These are phyloP conservation scores for Tetraselmis striata DNA, from an alignment of 139 green algal species.

Conservation along the genomic window DNA sequence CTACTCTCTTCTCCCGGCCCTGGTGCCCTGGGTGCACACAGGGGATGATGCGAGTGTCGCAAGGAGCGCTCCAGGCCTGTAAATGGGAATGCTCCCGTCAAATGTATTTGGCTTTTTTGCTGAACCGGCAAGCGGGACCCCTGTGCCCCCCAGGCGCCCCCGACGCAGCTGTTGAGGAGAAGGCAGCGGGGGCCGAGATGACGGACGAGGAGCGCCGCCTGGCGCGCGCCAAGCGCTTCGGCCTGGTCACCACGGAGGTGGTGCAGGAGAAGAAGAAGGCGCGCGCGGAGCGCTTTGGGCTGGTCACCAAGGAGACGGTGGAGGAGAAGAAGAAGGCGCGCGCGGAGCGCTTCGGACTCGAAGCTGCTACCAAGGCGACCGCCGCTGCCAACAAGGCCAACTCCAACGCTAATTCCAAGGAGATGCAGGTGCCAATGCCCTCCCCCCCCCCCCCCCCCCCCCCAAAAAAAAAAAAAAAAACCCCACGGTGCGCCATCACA, in stretches of 20 bases:
- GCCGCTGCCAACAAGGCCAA: neutral
- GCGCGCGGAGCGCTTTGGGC: neutral
- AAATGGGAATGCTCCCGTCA: no score
- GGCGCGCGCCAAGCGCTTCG: constrained; percentile 3
- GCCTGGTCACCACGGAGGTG: neutral
- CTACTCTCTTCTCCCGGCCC: no score
- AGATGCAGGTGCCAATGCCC: neutral
- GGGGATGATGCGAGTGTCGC: no score
- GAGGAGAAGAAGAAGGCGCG: constrained; percentile 2
- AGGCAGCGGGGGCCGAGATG: neutral
- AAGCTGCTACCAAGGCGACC: neutral
- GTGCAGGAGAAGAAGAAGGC: constrained; percentile 7
- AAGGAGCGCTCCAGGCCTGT: no score
- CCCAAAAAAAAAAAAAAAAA: no score
- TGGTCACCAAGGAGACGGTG: neutral
- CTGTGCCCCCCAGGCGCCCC: no score
- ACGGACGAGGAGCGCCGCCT: neutral
- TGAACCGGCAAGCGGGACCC: no score
- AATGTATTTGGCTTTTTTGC: no score
- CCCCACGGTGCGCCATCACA: no score
- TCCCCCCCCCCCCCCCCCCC: neutral
- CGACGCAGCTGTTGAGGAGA: neutral
- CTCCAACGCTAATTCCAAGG: neutral
- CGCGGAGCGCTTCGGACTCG: neutral
- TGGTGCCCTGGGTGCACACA: no score